These are phyloP conservation scores for Hydrangea macrophylla DNA, from an alignment of 148 eudicot species.

Conservation along the genomic window DNA sequence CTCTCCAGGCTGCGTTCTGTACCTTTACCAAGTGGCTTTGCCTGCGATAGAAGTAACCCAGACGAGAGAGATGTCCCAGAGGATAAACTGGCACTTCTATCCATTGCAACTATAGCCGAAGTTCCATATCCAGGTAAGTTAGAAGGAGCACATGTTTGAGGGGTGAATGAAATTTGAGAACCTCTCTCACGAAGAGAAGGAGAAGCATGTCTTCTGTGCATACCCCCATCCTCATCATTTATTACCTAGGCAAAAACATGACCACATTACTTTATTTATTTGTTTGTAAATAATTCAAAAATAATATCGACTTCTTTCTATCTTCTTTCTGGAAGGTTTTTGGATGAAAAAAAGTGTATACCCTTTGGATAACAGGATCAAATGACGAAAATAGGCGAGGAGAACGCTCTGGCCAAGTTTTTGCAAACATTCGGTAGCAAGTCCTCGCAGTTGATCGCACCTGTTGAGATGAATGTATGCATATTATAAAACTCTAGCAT, in stretches of 20 bases:
- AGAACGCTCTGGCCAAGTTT: slow-evolving; percentile 99
- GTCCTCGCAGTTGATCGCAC: slow-evolving; percentile 96
- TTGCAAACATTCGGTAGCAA: slow-evolving; percentile 94
- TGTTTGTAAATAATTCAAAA: neutral
- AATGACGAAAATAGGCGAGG: slow-evolving; percentile 74
- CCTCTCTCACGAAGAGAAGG: slow-evolving; percentile 86
- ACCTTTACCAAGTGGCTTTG: slow-evolving; percentile 65
- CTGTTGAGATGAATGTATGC: slow-evolving; percentile 32
- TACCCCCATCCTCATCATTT: slow-evolving; percentile 90
- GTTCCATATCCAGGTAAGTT: slow-evolving; percentile 90
- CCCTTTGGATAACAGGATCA: slow-evolving; percentile 97
- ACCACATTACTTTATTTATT: neutral
- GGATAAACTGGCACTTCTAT: slow-evolving; percentile 68
- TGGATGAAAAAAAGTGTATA: slow-evolving; percentile 22
- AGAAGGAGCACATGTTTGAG: slow-evolving; percentile 67
- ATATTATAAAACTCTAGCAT: too few species aligned
- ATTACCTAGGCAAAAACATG: slow-evolving; percentile 44
- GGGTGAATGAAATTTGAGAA: slow-evolving; percentile 37
- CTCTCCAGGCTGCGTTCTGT: slow-evolving; percentile 87
- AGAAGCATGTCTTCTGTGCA: slow-evolving; percentile 92
- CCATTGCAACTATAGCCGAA: slow-evolving; percentile 98
- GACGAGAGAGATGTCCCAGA: slow-evolving; percentile 66
- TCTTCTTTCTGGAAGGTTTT: too few species aligned
- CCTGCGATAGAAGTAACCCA: slow-evolving; percentile 67
- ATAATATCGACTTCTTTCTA: too few species aligned